Evolutionary conservation across 768 basidiomycete genomes (phyloP), one percentile per base, ranked within the genome.

Genomic region (Lyophyllum atratum): DNA sequence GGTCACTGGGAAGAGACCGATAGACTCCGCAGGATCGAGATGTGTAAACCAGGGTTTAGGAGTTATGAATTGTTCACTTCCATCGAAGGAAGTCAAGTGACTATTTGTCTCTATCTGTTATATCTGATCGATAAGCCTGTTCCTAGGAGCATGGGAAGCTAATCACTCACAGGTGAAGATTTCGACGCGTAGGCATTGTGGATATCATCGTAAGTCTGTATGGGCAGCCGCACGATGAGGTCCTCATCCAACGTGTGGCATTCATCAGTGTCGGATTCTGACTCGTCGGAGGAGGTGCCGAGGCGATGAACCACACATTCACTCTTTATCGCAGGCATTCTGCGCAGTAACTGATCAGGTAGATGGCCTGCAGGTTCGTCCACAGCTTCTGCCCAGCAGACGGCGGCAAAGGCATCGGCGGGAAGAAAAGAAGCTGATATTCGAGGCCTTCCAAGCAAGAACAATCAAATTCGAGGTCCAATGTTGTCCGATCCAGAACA

Each of bases 381-480:
- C 19, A 56, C 61, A 28, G 60, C 66, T 49, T 69, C 64, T 31
- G 66, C 62, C 76, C 76, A 77, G 58, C 75, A 76, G n/a, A 68
- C 57, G 14, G 73, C 69, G 6, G 72, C 65, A 55, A 74, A 77
- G 11, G 76, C 72, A 22, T 73, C 70, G 19, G 58, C 55, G 2
- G 77, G 22, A 68, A 69, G 44, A 71, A 69, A 9, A 77, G 63
- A 21, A 78, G 68, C 17, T 66, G 60, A 50, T 74, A 70, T 40
- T 76, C 76, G 12, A 79, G 68, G 8, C 76, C 76, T 22, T 74
- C 68, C 25, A 79, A 61, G 58, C 74, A 74, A 47, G 72, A 69
- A 31, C 64, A 33, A 64, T 79, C 73, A 52, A 78, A 75, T 10
- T 69, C 74, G 47, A 74, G 62, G 12, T 72, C 69, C 26, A 75